Base-by-base conservation (phyloP, 108 stramenopile genomes). In the Mediolabrus comicus region DNA sequence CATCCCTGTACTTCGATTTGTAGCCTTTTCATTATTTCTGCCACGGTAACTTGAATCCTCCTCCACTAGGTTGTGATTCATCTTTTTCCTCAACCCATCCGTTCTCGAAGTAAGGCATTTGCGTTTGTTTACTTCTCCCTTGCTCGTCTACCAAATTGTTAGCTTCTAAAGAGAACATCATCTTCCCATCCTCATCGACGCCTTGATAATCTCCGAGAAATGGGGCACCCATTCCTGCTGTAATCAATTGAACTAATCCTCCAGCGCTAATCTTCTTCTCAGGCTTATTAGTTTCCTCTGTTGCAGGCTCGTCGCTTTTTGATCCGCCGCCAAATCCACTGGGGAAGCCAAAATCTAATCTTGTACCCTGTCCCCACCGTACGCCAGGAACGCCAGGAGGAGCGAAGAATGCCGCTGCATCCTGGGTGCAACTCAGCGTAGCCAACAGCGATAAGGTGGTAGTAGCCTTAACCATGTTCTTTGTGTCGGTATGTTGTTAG, bases 141-240 rank as follows among this genome's bases (percentile, higher is more conserved):
- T 86, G 58, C 68, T 90, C 88, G 55, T 93, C 92, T 0, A 93
- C 92, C 7, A 93, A 71, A 59, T 93, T 93, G 83, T 93, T 93
- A 25, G 92, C 92, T 70, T 93, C 92, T 19, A 93, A 65, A 36
- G 82, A 80, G 46, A 93, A 93, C 87, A 93, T 90, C 65, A 93
- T 80, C 55, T 90, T 90, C 27, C 92, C 92, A 31, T 93, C 92
- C 73, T 88, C 76, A 53, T 93, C 89, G 9, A 90, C 86, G 39
- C 89, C 92, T 71, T 93, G 66, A 66, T 70, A 92, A 43, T 93
- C 92, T 1, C 92, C 92, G 34, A 93, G 77, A 63, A 93, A 93
- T 3, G 92, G 92, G 17, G 87, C 84, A 17, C 92, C 92, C 55
- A 79, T 69, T 10, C 92, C 92, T 8, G 92, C 92, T 46, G 92